These are phyloP conservation scores for Aspergillus ibericus DNA, from an alignment of 2,329 filamentous ascomycete species.

Conservation along the genomic window DNA sequence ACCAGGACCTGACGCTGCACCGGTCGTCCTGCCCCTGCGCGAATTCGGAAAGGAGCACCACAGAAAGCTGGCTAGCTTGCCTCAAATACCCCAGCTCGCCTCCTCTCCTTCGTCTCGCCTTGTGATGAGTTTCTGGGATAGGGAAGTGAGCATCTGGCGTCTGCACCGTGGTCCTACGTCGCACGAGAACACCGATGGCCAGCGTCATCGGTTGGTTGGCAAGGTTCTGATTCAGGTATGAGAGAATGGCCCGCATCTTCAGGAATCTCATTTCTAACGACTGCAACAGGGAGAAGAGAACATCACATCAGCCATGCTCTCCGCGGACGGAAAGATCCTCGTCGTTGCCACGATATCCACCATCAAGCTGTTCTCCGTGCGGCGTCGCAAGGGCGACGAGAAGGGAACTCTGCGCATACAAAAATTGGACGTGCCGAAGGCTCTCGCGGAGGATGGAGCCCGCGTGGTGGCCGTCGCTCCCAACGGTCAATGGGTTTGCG, in stretches of 20 bases:
- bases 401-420: slow-evolving; percentile 67
- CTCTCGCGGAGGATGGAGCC: slow-evolving; percentile 63
- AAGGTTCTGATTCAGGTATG: slow-evolving; percentile 61
- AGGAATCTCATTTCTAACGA: slow-evolving; percentile 7
- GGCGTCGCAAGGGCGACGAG: slow-evolving; percentile 51
- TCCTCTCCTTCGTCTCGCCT: slow-evolving; percentile 73
- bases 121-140: slow-evolving; percentile 88
- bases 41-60: slow-evolving; percentile 78
- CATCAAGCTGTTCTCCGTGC: slow-evolving; percentile 75
- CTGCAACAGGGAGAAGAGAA: slow-evolving; percentile 68
- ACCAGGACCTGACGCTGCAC: slow-evolving; percentile 78
- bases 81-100: slow-evolving; percentile 71
- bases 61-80: slow-evolving; percentile 76
- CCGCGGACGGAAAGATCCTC: slow-evolving; percentile 68
- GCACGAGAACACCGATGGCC: slow-evolving; percentile 42
- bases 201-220: slow-evolving; percentile 57
- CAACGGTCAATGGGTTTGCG: slow-evolving; percentile 47
- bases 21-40: slow-evolving; percentile 76
- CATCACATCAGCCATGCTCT: slow-evolving; percentile 74
- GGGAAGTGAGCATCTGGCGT: slow-evolving; percentile 81
- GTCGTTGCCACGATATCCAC: slow-evolving; percentile 72
- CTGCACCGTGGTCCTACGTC: slow-evolving; percentile 53
- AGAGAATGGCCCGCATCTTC: slow-evolving; percentile 2
- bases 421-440: slow-evolving; percentile 64
- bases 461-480: slow-evolving; percentile 59